These are phyloP conservation scores for Oryza meyeriana DNA, from an alignment of 176 grass and related monocot species.

Conservation along the genomic window DNA sequence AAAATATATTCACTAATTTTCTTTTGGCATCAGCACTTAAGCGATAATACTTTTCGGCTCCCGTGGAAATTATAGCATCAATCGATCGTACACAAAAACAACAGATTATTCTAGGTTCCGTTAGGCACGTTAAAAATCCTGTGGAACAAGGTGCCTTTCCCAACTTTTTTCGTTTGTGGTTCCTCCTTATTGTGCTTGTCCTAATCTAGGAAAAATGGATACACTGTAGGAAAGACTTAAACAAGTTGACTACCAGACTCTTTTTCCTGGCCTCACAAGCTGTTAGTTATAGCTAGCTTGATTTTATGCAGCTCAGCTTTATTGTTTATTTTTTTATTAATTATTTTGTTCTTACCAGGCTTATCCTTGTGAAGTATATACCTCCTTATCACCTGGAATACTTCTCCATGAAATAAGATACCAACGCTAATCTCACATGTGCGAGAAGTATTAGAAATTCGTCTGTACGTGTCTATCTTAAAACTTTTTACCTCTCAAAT, in stretches of 20 bases:
- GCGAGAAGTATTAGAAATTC: too few relatives aligned
- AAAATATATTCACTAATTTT: neutral
- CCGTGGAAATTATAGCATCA: neutral
- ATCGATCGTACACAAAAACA: neutral
- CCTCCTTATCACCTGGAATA: too few relatives aligned
- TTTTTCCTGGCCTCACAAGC: neutral
- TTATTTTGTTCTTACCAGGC: neutral
- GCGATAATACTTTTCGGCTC: neutral
- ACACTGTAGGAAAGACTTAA: neutral
- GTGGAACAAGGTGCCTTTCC: neutral
- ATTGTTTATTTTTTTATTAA: neutral
- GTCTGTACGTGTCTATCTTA: too few relatives aligned
- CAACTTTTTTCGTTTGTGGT: conserved; percentile 22
- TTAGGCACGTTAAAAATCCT: neutral
- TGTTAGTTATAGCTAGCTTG: neutral
- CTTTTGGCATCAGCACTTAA: neutral
- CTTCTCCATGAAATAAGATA: too few relatives aligned
- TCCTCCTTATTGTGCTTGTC: conserved; percentile 18
- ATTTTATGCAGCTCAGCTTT: neutral
- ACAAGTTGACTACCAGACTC: conserved; percentile 4
- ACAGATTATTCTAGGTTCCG: neutral
- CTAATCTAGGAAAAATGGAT: conserved; percentile 7
- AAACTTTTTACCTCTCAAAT: too few relatives aligned
- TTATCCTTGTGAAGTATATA: too few relatives aligned
- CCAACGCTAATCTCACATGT: too few relatives aligned